Base-by-base conservation (phyloP, 1,139 yeast species). In the Eremothecium sinecaudum region DNA sequence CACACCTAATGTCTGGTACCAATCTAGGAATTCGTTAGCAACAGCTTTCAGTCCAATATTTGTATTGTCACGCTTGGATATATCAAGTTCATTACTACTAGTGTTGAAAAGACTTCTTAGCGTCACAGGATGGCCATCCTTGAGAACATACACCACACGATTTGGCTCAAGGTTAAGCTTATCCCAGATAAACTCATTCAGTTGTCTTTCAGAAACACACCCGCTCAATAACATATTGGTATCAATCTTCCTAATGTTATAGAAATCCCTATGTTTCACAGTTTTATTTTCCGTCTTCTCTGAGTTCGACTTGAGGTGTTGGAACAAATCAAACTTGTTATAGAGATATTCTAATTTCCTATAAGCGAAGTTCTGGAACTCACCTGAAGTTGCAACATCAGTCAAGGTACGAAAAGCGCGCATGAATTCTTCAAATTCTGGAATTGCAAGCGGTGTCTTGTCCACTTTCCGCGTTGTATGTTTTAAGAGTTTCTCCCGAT, bases 141-240 rank as follows among this genome's bases (percentile, higher is more conserved):
- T 23, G 13, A 41, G 40, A 13, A 34, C 22, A 34, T 45, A 46
- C 2, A 53, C 55, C 7, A 46, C 34, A 29, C 53, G 42, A 9
- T 48, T 30, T 2, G 58, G 52, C 32, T 54, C 59, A 5, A 32
- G 31, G 26, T 50, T 75, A 58, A 79, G 69, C 62, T 90, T 90
- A 53, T 84, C 86, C 64, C 92, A 90, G 57, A 90, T 90, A 57
- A 82, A 90, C 47, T 97, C 79, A 48, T 92, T 67, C 49, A 92
- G 66, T 61, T 90, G 97, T 59, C 90, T 84, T 59, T 90, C 97
- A 53, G 87, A 86, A 92, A 90, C 83, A 57, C 95, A 86, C 2
- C 98, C 98, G 16, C 94, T 81, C 56, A 90, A 94, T 56, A 87
- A 94, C 46, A 87, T 87, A 63, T 90, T 96, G 4, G 96, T 84